Evolutionary conservation across 116 monocot species (phyloP).

Genomic region (Phalaenopsis hybrid): DNA sequence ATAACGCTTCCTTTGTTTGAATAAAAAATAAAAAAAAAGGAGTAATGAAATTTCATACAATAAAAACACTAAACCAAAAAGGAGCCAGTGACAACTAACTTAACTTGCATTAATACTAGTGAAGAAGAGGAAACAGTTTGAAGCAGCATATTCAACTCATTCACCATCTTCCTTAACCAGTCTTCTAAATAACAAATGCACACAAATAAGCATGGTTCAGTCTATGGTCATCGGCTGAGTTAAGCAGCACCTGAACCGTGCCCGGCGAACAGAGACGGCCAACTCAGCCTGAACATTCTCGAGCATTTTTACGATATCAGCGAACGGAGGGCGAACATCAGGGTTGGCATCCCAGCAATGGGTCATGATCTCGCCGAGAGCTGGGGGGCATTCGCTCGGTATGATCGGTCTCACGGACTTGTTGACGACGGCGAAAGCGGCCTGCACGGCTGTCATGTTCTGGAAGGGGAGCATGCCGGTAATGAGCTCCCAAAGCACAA

Average conservation of each 20-base stretch:
- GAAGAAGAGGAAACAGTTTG: background rate
- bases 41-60: background rate
- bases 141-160: background rate
- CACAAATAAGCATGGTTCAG: background rate
- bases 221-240: slow-evolving; percentile 83
- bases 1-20: too few species aligned
- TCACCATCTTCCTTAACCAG: background rate
- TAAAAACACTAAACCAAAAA: background rate
- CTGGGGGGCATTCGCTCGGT: slow-evolving; percentile 74
- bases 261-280: slow-evolving; percentile 64
- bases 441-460: slow-evolving; percentile 97
- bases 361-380: slow-evolving; percentile 76
- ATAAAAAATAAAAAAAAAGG: background rate
- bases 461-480: slow-evolving; percentile 94
- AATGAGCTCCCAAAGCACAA: slow-evolving; percentile 94
- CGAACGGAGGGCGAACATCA: slow-evolving; percentile 75
- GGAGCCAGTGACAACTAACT: background rate
- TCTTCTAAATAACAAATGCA: background rate
- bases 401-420: slow-evolving; percentile 65
- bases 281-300: slow-evolving; percentile 80
- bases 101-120: background rate
- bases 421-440: slow-evolving; percentile 96
- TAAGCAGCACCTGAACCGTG: slow-evolving; percentile 87
- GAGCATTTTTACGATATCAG: slow-evolving; percentile 76
- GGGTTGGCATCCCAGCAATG: slow-evolving; percentile 88